Percentiles rank a stretch among this genome's conserved stretches.
Evolutionary conservation across 257 asterid genomes (phyloP).

Genomic region (Jaltomata sinuosa): DNA sequence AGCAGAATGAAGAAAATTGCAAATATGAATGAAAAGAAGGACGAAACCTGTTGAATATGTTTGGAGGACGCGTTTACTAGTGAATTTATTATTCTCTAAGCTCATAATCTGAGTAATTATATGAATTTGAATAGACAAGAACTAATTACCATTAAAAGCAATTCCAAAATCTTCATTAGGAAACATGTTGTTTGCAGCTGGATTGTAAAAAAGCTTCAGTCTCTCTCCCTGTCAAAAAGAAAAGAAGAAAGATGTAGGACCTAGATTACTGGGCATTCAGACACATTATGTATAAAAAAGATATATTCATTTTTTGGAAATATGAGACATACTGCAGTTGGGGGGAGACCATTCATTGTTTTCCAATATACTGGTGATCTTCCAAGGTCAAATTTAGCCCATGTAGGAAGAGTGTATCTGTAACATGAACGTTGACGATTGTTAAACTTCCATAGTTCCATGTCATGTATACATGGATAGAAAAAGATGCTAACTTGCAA

Average conservation of each 20-base stretch:
- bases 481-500: background rate
- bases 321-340: conserved; percentile 51
- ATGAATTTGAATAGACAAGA: background rate
- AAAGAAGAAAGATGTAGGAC: background rate
- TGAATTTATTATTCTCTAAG: background rate
- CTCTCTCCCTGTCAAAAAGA: conserved; percentile 52
- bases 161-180: conserved; percentile 66
- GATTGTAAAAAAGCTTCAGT: conserved; percentile 74
- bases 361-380: conserved; percentile 84
- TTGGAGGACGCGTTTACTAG: background rate
- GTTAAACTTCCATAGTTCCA: background rate
- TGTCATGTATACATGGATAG: background rate
- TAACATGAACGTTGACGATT: background rate
- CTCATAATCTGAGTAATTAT: background rate
- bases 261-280: background rate
- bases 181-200: conserved; percentile 43
- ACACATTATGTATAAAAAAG: background rate
- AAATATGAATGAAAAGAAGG: background rate
- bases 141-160: conserved; percentile 74
- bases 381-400: conserved; percentile 91
- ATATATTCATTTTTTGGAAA: background rate
- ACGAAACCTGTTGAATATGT: background rate
- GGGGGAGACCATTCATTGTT: conserved; percentile 88
- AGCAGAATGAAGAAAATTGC: background rate
- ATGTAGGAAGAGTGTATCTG: conserved; percentile 63